These are phyloP conservation scores for Wickerhamiella spandovensis DNA, from an alignment of 805 yeast species.

Conservation along the genomic window DNA sequence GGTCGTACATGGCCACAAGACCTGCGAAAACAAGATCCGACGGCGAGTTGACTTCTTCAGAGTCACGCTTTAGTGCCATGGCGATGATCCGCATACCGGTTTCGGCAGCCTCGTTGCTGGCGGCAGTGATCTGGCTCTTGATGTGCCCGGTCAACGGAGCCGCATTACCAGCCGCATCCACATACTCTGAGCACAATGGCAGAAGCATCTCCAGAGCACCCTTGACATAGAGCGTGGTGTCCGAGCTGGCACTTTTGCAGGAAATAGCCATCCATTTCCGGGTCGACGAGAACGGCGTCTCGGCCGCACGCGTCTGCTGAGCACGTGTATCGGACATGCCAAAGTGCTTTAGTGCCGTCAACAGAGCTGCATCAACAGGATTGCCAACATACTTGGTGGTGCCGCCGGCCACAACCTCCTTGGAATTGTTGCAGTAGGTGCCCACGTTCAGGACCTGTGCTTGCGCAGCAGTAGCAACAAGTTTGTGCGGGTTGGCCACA, in stretches of 20 bases:
- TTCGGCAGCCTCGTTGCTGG: conserved; percentile 54
- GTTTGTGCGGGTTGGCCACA: conserved; percentile 1
- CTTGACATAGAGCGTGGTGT: conserved; percentile 52
- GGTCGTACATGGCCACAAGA: conserved; percentile 90
- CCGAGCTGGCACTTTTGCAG: conserved; percentile 43
- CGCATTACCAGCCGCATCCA: conserved; percentile 43
- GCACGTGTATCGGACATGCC: conserved; percentile 51
- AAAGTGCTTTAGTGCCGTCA: conserved; percentile 60
- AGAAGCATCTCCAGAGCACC: conserved; percentile 82
- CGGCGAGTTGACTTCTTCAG: conserved; percentile 67
- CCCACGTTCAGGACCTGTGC: conserved; percentile 20
- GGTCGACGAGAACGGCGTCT: conserved; percentile 70
- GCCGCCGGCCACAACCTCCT: conserved; percentile 38
- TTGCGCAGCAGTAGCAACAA: conserved; percentile 12
- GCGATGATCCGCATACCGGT: conserved; percentile 82
- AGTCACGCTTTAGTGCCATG: conserved; percentile 55
- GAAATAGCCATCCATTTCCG: conserved; percentile 87
- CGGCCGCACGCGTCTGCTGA: conserved; percentile 46
- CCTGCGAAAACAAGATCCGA: conserved; percentile 75
- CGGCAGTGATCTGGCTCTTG: conserved; percentile 34
- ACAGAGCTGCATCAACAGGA: conserved; percentile 86
- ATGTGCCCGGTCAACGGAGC: conserved; percentile 44
- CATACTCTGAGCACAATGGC: conserved; percentile 44
- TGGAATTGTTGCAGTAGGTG: conserved; percentile 25
- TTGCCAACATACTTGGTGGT: conserved; percentile 74